Evolutionary conservation across 805 yeast genomes (phyloP), one percentile per base, ranked within the genome.

Genomic region (Myxozyma neotropica): DNA sequence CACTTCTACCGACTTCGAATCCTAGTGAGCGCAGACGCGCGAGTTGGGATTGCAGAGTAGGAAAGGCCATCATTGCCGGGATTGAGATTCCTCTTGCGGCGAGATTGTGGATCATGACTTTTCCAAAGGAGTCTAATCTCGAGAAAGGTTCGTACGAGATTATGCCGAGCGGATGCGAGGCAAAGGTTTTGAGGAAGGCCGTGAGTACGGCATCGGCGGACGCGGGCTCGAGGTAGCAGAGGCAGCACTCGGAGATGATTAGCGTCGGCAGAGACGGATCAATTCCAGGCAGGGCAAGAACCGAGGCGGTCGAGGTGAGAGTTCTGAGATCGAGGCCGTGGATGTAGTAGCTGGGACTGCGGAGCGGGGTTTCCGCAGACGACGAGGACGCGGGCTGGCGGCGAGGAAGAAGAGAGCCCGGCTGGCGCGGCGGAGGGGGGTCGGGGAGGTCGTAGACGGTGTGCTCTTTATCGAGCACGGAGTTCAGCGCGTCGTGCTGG

Each of bases 61-160:
- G 82, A 66, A 77, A 86, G 42, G 75, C 75, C 63, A 78, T 70
- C 68, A 88, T 76, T 0, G 85, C 79, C 8, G 86, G 86, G 67
- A 88, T 72, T 35, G 81, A 77, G 5, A 88, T 80, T 0, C 92
- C 92, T 43, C 94, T 71, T 48, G 71, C 70, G 10, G 80, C 75
- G 38, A 88, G 74, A 70, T 88, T 88, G 46, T 76, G 77, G 1
- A 78, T 74, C 95, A 88, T 88, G 5, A 87, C 85, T 1, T 73
- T 67, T 3, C 94, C 94, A 72, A 87, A 88, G 44, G 80, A 74
- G 67, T 83, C 88, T 38, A 75, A 72, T 4, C 85, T 78, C 8
- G 81, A 80, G 71, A 87, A 80, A 1, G 95, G 95, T 60, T 88
- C 95, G 71, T 88, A 88, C 4, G 87, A 73, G 3, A 83, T 69